Base-by-base conservation (phyloP, 1,139 yeast genomes). In the Kurtzmaniella quercitrusa region DNA sequence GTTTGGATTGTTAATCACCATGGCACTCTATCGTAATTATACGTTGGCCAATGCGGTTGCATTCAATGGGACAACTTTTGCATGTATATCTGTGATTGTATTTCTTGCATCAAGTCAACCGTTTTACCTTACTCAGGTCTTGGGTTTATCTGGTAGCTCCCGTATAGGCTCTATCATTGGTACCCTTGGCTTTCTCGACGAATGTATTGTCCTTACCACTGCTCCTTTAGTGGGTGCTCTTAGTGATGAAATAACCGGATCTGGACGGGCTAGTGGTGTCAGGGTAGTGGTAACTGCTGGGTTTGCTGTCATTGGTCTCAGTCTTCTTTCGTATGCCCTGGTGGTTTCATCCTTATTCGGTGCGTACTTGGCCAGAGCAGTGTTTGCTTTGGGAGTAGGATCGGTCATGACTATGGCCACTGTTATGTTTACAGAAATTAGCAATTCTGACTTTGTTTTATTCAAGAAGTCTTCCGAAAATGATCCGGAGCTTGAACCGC, bases 91-190 rank as follows among this genome's bases (percentile, higher is more conserved):
- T 2, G 66, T 81, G 42, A 78, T 81, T 38, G 88, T 84, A n/a
- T 84, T 83, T 54, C 59, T 83, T 41, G 71, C 82, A 28, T 74
- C 88, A 5, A 77, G 88, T 1, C 89, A 83, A 61, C 80, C 89
- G 3, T 83, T 82, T 55, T 81, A 76, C 55, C 65, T 84, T 33
- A 69, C 78, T 4, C 82, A 80, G 51, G 76, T 80, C 1, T 60
- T 82, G 15, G 76, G 76, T 0, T 60, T 76, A 30, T 42, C 47
- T 16, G 20, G 38, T 8, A 56, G 60, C 14, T 59, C 68, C 5
- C 56, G 62, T 4, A 66, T 80, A 45, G 89, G 89, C 1, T 65
- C 68, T 37, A 68, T 75, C 40, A 75, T 82, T 15, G 88, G 89
- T 0, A 65, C 74, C 2, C 57, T 84, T 40, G 87, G 88, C 0